Base-by-base conservation (phyloP, 108 stramenopile genomes). In the Nannochloropsis gaditana region DNA sequence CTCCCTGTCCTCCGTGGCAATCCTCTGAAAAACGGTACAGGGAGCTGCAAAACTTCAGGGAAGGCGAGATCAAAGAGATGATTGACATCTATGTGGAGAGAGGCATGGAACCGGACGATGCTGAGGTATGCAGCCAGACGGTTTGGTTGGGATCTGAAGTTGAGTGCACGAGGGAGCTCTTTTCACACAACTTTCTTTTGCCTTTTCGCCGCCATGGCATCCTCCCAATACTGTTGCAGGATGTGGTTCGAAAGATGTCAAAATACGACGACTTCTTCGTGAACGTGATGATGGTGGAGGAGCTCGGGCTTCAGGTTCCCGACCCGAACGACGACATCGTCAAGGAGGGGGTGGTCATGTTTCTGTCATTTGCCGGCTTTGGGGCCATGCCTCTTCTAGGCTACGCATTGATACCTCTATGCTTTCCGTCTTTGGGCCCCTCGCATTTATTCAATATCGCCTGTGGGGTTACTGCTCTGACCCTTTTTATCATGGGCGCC, bases 191-290 rank as follows among this genome's bases (percentile, higher is more conserved):
- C 10, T 82, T 2, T 82, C 42, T 15, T 21, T 44, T 9, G 8
- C 42, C 44, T 3, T 44, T 2, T 17, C 50, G 50, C 50, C 50
- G 21, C 41, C 2, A n/a, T 42, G 21, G 19, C 80, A 21, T 41
- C 21, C 80, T 42, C 21, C 80, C 21, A 31, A 31, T 31, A 10
- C 50, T 3, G 2, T 42, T 11, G 31, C 86, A 86, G 84, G 85
- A 83, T 44, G 47, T 90, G 6, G 84, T 88, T 17, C n/a, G 44
- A 0, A 80, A 79, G 42, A 96, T 97, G 94, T 84, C 96, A 21
- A 96, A 97, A 89, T 96, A 97, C 92, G 93, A 95, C 82, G 94
- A 96, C 43, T 97, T 97, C 90, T 99, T 99, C 87, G 97, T 99
- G 1, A 95, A 98, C 91, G 87, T 96, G 17, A 97, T 99, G 97